phyloP scores from a whole-genome alignment of 345 rosid species.

The Anastatica hierochuntica region DNA sequence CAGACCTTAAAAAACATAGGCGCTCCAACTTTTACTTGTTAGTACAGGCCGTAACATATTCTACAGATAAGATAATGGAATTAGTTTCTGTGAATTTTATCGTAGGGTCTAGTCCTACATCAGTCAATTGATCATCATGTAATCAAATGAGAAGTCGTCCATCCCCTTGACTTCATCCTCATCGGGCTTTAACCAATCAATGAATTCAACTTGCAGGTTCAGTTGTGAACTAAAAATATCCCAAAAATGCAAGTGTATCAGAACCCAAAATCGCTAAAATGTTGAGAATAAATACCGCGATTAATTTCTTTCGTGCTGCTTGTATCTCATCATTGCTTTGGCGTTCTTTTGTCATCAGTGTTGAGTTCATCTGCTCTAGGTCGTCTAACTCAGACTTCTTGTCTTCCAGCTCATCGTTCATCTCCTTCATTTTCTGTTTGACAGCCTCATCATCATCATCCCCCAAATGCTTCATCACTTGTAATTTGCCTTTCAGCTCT shows the following conservation, averaged over 20 bases:
- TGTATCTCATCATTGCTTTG: constrained; percentile 36
- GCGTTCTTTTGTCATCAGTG: constrained; percentile 33
- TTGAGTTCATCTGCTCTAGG: constrained; percentile 21
- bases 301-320: constrained; percentile 30
- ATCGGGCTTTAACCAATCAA: not conserved
- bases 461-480: constrained; percentile 80
- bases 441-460: constrained; percentile 57
- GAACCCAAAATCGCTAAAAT: not conserved
- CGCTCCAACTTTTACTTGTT: no score
- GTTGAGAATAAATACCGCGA: constrained; percentile 22
- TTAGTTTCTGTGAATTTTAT: no score
- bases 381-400: constrained; percentile 42
- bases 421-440: constrained; percentile 53
- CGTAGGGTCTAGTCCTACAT: no score
- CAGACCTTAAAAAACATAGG: no score
- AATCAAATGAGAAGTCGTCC: not conserved
- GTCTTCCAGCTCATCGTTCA: constrained; percentile 46
- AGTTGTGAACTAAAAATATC: not conserved
- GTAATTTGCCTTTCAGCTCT: constrained; percentile 70
- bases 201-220: not conserved
- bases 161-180: not conserved
- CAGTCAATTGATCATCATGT: no score
- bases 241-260: not conserved
- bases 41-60: no score
- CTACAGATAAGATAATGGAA: no score